These are phyloP conservation scores for Entomortierella lignicola DNA, from an alignment of 192 early-diverging fungal genomes.

Conservation along the genomic window DNA sequence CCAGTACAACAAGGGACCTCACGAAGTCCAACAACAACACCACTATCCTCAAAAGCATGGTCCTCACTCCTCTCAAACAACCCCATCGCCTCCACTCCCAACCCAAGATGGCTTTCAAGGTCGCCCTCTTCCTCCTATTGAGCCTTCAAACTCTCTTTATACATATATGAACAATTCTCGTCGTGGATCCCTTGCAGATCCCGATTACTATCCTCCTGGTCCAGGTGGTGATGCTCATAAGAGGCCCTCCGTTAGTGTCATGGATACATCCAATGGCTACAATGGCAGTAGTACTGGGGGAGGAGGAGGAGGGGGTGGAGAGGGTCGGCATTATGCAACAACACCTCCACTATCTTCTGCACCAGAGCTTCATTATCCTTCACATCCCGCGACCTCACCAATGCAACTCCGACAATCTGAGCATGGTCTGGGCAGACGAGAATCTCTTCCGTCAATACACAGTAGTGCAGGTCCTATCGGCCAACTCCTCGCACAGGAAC, in stretches of 20 bases:
- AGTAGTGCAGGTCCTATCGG: constrained; percentile 49
- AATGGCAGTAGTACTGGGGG: neutral
- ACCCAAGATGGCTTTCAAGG: constrained; percentile 43
- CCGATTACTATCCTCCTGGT: constrained; percentile 14
- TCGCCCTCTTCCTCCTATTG: constrained; percentile 38
- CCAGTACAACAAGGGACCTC: constrained; percentile 18
- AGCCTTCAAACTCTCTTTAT: constrained; percentile 42
- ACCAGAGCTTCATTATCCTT: constrained; percentile 25
- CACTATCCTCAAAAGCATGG: neutral
- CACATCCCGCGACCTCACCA: constrained; percentile 47
- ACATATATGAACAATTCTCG: constrained; percentile 43
- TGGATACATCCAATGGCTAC: constrained; percentile 14
- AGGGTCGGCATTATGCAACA: constrained; percentile 14
- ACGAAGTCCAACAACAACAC: neutral
- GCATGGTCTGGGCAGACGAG: constrained; percentile 35
- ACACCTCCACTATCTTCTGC: constrained; percentile 16
- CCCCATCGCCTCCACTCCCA: constrained; percentile 45
- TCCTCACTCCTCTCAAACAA: constrained; percentile 11
- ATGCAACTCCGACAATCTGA: constrained; percentile 53
- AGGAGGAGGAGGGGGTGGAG: neutral
- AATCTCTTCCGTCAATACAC: constrained; percentile 50
- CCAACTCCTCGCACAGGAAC: constrained; percentile 48
- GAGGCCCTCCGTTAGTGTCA: constrained; percentile 9
- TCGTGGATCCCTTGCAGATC: constrained; percentile 37
- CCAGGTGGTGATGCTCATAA: constrained; percentile 9